These are phyloP conservation scores for Cercophora scortea DNA, from an alignment of 495 filamentous ascomycete genomes.

Conservation along the genomic window DNA sequence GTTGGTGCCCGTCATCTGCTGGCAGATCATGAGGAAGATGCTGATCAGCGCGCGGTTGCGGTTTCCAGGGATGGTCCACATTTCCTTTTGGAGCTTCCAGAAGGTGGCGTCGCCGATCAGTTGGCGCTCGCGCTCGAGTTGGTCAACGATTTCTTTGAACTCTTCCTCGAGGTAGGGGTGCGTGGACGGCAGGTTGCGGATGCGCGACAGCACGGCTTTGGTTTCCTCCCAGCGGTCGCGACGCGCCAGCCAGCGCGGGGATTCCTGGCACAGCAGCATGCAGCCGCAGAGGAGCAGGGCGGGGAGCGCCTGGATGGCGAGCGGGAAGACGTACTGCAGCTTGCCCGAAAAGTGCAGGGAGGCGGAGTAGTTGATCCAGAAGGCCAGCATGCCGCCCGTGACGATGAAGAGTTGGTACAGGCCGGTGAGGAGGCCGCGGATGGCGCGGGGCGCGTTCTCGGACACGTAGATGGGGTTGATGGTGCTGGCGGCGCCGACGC, in stretches of 20 bases:
- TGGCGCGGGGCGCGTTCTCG: constrained; percentile 44
- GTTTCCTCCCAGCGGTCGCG: constrained; percentile 65
- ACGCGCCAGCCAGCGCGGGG: constrained; percentile 62
- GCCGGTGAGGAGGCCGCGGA: constrained; percentile 49
- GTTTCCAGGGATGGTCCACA: constrained; percentile 58
- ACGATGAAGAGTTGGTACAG: constrained; percentile 56
- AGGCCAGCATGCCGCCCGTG: constrained; percentile 47
- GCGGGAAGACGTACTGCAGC: constrained; percentile 54
- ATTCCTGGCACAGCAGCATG: constrained; percentile 54
- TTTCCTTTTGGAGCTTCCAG: constrained; percentile 60
- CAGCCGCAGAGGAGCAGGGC: constrained; percentile 50
- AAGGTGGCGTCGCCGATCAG: constrained; percentile 54
- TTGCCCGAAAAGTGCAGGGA: constrained; percentile 29
- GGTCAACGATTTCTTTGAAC: constrained; percentile 55
- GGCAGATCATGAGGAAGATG: constrained; percentile 39
- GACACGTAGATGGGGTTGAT: constrained; percentile 53
- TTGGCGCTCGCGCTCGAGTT: constrained; percentile 62
- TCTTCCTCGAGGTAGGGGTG: constrained; percentile 62
- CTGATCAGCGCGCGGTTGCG: constrained; percentile 38
- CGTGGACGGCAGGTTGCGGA: constrained; percentile 46
- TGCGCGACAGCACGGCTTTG: constrained; percentile 42
- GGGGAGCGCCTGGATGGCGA: constrained; percentile 59
- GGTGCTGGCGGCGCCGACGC: constrained; percentile 51
- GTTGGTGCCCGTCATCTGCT: constrained; percentile 38
- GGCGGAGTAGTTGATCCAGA: constrained; percentile 51